These are phyloP conservation scores for Taxawa tesnikishii DNA, from an alignment of 2,329 filamentous ascomycete genomes.

Conservation along the genomic window DNA sequence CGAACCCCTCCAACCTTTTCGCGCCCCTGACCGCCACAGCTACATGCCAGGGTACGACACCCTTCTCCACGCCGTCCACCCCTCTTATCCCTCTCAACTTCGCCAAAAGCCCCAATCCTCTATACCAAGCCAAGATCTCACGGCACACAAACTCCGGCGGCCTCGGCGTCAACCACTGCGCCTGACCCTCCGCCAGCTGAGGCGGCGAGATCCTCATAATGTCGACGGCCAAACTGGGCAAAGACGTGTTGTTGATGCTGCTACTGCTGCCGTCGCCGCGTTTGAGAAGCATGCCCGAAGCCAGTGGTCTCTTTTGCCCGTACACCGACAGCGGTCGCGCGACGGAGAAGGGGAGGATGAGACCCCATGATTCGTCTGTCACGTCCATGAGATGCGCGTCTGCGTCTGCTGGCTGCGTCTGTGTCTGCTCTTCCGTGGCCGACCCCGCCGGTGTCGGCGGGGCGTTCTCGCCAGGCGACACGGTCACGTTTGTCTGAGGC, in stretches of 20 bases:
- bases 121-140: constrained; percentile 59
- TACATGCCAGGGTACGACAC: constrained; percentile 65
- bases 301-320: constrained; percentile 16
- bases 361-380: constrained; percentile 65
- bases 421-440: constrained; percentile 38
- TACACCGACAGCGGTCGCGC: constrained; percentile 35
- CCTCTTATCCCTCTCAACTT: constrained; percentile 52
- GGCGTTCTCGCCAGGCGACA: constrained; percentile 15
- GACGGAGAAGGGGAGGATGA: constrained; percentile 41
- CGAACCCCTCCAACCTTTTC: constrained; percentile 36
- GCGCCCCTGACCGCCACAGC: constrained; percentile 58
- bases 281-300: constrained; percentile 31
- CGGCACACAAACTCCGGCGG: constrained; percentile 48
- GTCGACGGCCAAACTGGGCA: constrained; percentile 26
- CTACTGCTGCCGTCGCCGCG: constrained; percentile 15
- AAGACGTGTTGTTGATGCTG: constrained; percentile 1
- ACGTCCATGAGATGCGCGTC: constrained; percentile 61
- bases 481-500: constrained; percentile 27
- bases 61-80: constrained; percentile 45
- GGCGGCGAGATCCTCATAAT: constrained; percentile 14
- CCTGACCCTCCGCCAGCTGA: constrained; percentile 5
- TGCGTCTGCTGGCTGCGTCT: constrained; percentile 36
- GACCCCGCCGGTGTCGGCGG: constrained; percentile 20
- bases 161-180: constrained; percentile 4
- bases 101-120: constrained; percentile 57